Percentiles rank a stretch among this genome's conserved stretches.
Conservation (phyloP, 2,329 filamentous ascomycete species). For the Aureobasidium sp. region DNA sequence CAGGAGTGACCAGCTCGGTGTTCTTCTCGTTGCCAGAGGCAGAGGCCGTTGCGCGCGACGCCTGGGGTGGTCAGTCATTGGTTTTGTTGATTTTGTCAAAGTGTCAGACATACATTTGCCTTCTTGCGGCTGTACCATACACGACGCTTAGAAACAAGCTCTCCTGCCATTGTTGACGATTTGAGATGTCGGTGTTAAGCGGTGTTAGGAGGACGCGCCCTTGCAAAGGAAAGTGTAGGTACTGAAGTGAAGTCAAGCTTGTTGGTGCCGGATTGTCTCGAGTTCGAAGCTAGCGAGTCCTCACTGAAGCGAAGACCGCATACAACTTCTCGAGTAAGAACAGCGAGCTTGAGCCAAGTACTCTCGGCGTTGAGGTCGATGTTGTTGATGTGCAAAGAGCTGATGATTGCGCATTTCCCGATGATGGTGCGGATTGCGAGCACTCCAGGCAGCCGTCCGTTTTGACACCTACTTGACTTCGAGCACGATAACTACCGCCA, state of each 20-base stretch:
- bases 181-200: background rate
- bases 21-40: background rate
- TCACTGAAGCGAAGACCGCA: background rate
- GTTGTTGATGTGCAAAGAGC: background rate
- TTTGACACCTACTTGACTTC: background rate
- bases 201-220: background rate
- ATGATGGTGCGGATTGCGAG: background rate
- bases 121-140: background rate
- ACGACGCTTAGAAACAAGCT: background rate
- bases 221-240: background rate
- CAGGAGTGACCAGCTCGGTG: background rate
- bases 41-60: background rate
- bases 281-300: background rate
- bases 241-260: background rate
- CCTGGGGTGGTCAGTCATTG: background rate
- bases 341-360: background rate
- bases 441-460: background rate
- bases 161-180: background rate
- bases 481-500: background rate
- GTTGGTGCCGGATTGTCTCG: background rate
- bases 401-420: background rate
- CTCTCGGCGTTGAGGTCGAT: background rate
- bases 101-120: background rate
- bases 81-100: background rate
- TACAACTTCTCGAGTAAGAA: background rate